Base-by-base conservation (phyloP, 2,329 filamentous ascomycete genomes). In the Neurospora crassa region DNA sequence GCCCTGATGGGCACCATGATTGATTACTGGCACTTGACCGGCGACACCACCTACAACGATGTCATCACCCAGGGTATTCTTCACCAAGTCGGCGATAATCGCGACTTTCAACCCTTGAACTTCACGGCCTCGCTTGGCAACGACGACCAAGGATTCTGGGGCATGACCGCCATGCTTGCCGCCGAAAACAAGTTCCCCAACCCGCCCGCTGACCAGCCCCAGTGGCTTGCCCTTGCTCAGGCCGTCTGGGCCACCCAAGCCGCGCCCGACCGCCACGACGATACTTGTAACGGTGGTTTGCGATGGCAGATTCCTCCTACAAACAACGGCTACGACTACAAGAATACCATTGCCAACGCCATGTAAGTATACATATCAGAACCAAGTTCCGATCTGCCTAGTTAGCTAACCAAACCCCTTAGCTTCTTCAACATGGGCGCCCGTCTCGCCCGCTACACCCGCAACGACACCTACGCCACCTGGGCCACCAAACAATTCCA, bases 291-390 rank as follows among this genome's bases (percentile, higher is more conserved):
- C 45, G 92, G 92, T 75, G 92, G 92, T 16, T 78, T 94, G 75
- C 85, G 91, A 76, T 94, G 91, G 91, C 92, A 96, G 82, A 90
- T 95, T 70, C 92, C 89, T 73, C 83, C 87, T 1, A 89, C 90
- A 74, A 93, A 94, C 77, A 85, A 83, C 29, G 92, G 92, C 12
- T 96, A 92, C 80, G 86, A 90, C 78, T 94, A 95, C 84, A 96
- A 90, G 79, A 90, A 90, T 77, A 78, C 74, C 67, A 76, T 75
- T 68, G 74, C 74, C 63, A 76, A 76, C 53, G 75, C 72, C 29
- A 63, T 63, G 53, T 34, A 63, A 34, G 53, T 63, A 24, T 53
- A 24, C 24, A 5, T 63, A 5, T 16, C 53, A 29, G 14, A 34
- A 34, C 14, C 2, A 34, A 14, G 7, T 34, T 34, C 24, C 14